phyloP scores from a whole-genome alignment of 192 early-diverging fungal species.

The Backusella liffmaniae region DNA sequence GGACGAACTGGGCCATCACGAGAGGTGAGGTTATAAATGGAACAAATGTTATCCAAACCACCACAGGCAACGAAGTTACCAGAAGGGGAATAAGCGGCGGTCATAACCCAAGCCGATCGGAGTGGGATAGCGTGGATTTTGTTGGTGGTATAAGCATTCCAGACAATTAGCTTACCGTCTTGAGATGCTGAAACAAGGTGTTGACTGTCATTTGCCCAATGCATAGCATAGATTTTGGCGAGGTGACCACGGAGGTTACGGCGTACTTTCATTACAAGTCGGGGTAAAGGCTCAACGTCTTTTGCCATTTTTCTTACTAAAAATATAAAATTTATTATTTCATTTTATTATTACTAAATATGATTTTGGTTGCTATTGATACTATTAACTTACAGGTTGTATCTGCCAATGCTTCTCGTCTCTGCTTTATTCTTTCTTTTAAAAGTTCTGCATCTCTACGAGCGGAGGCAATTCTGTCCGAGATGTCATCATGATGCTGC shows the following conservation, averaged over 20 bases:
- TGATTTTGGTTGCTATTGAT: no score
- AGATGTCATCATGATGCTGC: constrained; percentile 63
- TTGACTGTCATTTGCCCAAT: constrained; percentile 67
- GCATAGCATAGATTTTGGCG: constrained; percentile 93
- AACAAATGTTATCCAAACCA: constrained; percentile 98
- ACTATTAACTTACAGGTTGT: constrained; percentile 74
- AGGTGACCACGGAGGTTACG: constrained; percentile 97
- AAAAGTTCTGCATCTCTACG: constrained; percentile 92
- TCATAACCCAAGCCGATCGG: constrained; percentile 99
- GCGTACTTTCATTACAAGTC: constrained; percentile 90
- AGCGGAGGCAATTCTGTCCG: constrained; percentile 84
- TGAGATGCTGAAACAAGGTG: constrained; percentile 97
- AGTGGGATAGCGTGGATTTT: constrained; percentile 99
- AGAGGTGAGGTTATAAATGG: constrained; percentile 95
- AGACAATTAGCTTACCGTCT: constrained; percentile 98
- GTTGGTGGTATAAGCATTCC: constrained; percentile 98
- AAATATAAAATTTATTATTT: not conserved
- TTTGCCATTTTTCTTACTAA: constrained; percentile 36
- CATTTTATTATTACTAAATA: not conserved
- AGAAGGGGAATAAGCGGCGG: constrained; percentile 95
- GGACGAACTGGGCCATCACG: constrained; percentile 92
- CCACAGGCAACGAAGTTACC: constrained; percentile 98
- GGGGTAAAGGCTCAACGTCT: constrained; percentile 83
- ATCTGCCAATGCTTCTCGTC: constrained; percentile 90
- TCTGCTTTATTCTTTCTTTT: constrained; percentile 94